Conservation (phyloP, 768 basidiomycete species). For the Podaxis sp. region DNA sequence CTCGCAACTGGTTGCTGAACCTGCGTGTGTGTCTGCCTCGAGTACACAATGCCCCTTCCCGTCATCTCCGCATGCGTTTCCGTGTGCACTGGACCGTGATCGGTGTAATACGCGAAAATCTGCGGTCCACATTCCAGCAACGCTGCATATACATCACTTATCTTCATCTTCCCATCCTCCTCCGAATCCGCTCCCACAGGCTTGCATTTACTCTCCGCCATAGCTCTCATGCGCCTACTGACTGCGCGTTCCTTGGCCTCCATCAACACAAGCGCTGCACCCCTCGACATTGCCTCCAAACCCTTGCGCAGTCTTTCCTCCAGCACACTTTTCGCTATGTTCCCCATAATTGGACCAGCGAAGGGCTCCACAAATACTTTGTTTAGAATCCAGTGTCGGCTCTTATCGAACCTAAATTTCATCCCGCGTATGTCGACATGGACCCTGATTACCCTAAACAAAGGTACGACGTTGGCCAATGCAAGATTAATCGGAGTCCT, state of each 20-base stretch:
- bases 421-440: slow-evolving; percentile 24
- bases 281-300: slow-evolving; percentile 23
- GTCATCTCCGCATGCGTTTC: not conserved
- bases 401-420: slow-evolving; percentile 26
- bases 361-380: slow-evolving; percentile 31
- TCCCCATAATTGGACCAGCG: slow-evolving; percentile 25
- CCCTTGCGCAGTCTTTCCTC: slow-evolving; percentile 23
- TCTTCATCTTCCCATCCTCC: slow-evolving; percentile 12
- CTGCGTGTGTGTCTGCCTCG: not conserved
- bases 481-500: not conserved
- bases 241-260: slow-evolving; percentile 19
- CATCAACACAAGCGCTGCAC: slow-evolving; percentile 20
- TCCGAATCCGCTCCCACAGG: slow-evolving; percentile 6
- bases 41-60: slow-evolving; percentile 23
- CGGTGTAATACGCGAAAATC: not conserved
- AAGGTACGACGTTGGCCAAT: slow-evolving; percentile 14
- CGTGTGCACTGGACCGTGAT: not conserved
- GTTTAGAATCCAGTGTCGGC: slow-evolving; percentile 37
- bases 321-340: slow-evolving; percentile 21
- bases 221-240: slow-evolving; percentile 9
- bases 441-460: slow-evolving; percentile 29
- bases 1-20: not conserved
- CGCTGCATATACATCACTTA: slow-evolving; percentile 19
- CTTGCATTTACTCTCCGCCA: not conserved
- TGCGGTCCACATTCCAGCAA: slow-evolving; percentile 8